Conservation (phyloP, 2,329 filamentous ascomycete species). For the Graphilbum sp. region DNA sequence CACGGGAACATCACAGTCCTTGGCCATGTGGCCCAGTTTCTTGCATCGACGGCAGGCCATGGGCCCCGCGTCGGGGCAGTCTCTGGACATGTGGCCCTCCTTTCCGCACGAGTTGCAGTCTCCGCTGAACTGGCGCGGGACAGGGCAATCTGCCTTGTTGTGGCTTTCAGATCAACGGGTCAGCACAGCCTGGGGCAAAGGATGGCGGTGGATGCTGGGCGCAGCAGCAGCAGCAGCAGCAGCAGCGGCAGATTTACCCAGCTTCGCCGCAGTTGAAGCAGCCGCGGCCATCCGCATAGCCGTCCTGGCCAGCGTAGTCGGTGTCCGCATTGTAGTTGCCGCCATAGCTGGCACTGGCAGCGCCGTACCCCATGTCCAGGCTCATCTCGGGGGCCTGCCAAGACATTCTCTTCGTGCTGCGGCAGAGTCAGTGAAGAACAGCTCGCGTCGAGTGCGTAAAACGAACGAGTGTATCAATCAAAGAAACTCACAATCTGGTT, state of each 20-base stretch:
- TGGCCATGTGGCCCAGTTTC: slow-evolving; percentile 34
- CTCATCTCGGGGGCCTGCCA: too few species aligned
- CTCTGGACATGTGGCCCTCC: slow-evolving; percentile 33
- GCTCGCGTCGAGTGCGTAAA: too few species aligned
- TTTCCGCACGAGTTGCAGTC: slow-evolving; percentile 25
- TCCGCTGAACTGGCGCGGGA: slow-evolving; percentile 26
- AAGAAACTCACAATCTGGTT: too few species aligned
- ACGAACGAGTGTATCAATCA: too few species aligned
- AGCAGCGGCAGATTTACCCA: not conserved
- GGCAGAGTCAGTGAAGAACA: too few species aligned
- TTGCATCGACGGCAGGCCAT: slow-evolving; percentile 24
- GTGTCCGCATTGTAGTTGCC: not conserved
- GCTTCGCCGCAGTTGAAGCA: slow-evolving; percentile 1
- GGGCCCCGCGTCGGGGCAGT: slow-evolving; percentile 26
- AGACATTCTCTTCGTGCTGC: slow-evolving; percentile 1
- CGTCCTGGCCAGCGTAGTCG: not conserved
- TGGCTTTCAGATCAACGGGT: slow-evolving; percentile 24
- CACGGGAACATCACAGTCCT: slow-evolving; percentile 40
- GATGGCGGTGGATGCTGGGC: too few species aligned
- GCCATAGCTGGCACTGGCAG: not conserved
- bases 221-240: too few species aligned
- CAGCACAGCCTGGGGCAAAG: not conserved
- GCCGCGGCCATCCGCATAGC: not conserved
- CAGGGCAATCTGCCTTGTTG: slow-evolving; percentile 45
- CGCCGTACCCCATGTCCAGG: too few species aligned